Base-by-base conservation (phyloP, 179 eudicot genomes). In the Spinacia oleracea region DNA sequence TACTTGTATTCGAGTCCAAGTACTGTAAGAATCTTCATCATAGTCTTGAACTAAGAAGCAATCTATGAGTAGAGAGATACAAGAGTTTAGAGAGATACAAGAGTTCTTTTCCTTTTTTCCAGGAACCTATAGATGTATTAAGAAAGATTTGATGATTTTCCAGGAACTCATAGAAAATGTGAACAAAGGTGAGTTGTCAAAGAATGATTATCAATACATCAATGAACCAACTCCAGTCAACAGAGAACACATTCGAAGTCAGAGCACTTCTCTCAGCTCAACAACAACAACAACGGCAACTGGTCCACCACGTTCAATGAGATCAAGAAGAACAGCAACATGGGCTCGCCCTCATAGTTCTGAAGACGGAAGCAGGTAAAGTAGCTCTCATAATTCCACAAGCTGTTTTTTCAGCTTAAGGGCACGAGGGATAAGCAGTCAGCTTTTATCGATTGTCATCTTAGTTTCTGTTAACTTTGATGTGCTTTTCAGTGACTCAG, bases 301-400 rank as follows among this genome's bases (percentile, higher is more conserved):
- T 63, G 84, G 81, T 77, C 92, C 97, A 55, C 92, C 97, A 55
- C 89, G 87, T 83, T 96, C 99, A 66, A 84, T 93, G 92, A 89
- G 99, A 86, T 96, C 99, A 74, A 88, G 96, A 77, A 79, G 99
- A 83, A 93, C 99, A 32, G 90, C 99, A 48, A 91, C 91, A 7
- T 96, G 97, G 98, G 99, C 97, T 31, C 83, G 85, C 43, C 86
- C 92, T 65, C 91, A 86, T 63, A 68, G 73, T 70, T 91, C 98
- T 80, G 99, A 90, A 79, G 99, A 96, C 46, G 98, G 98, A 79
- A 87, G 83, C 82, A 81, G 90, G 86, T 84, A 84, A 46, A 42
- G 53, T 34, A 46, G n/a, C 40, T 46, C 15, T 68, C 65, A 73
- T 50, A 18, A 18, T n/a, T 32, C 27, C 29, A 20, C 29, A 46